Base-by-base conservation (phyloP, 2,329 filamentous ascomycete genomes). In the Lachnellula occidentalis region DNA sequence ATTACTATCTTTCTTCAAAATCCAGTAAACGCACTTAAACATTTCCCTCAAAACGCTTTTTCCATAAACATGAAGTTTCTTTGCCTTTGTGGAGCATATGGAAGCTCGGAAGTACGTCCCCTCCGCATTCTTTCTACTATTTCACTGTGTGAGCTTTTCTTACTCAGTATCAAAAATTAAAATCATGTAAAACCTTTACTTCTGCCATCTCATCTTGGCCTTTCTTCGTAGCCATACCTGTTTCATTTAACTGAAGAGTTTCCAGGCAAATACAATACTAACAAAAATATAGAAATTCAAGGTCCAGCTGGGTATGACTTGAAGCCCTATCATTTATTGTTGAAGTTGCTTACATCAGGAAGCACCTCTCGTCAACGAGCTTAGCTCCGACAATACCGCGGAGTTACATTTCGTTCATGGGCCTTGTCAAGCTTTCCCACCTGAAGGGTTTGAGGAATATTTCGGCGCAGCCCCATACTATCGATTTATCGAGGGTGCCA, bases 31-130 rank as follows among this genome's bases (percentile, higher is more conserved):
- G 27, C 27, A 31, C 4, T 31, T 9, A 31, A 11, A 9, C 34
- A 8, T 31, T 15, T 5, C 12, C 14, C 22, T n/a, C 22, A 14
- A 15, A 27, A 31, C 17, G 12, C 17, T 5, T 43, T 19, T 1
- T 15, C 12, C 11, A 2, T 52, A 66, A 74, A 59, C 17, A 82
- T 83, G 79, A 78, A 72, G 62, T 78, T 82, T 50, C 67, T 83
- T 34, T 83, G 80, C 64, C 72, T 83, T 8, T 79, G 79, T 34
- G 80, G 80, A 58, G 77, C 80, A 21, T 82, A 78, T 64, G 79
- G 80, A 51, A 82, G 78, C 69, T 75, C 78, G 49, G 74, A 76
- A 61, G 77, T 78, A 67, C 70, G 75, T 69, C 17, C 9, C 12
- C 12, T 43, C 37, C 22, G 27, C 52, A 9, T 27, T 7, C 11